A percentile compares a stretch with the other conserved stretches of the same genome.
Conservation (phyloP, 78 protist genomes). For the Acrasis kona region DNA sequence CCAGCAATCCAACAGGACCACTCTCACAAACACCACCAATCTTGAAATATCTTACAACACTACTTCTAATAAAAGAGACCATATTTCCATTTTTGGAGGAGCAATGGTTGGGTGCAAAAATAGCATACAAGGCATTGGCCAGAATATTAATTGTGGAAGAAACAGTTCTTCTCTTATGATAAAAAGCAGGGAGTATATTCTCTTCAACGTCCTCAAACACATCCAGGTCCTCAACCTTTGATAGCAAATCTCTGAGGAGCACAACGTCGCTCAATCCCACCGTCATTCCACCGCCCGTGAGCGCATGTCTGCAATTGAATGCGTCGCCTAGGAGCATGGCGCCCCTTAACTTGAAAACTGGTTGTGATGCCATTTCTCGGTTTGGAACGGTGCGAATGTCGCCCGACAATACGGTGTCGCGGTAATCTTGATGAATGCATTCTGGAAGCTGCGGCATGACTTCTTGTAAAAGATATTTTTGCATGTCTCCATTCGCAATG, state of each 20-base stretch:
- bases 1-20: slow-evolving; percentile 7
- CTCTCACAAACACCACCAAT: background rate
- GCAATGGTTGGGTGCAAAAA: too few species aligned
- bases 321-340: background rate
- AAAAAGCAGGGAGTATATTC: background rate
- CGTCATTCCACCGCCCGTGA: slow-evolving; percentile 20
- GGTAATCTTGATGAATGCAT: background rate
- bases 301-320: background rate
- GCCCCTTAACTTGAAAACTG: too few species aligned
- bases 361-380: too few species aligned
- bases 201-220: background rate
- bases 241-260: background rate
- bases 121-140: background rate
- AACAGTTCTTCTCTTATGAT: background rate
- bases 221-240: background rate
- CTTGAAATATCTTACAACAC: slow-evolving; percentile 1
- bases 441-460: background rate
- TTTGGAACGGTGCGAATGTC: too few species aligned
- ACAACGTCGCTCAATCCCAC: background rate
- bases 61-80: background rate
- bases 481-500: background rate
- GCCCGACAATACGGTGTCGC: too few species aligned
- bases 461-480: background rate
- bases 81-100: too few species aligned
- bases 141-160: background rate